These are phyloP conservation scores for Boletus fagicola DNA, from an alignment of 768 basidiomycete genomes.

Conservation along the genomic window DNA sequence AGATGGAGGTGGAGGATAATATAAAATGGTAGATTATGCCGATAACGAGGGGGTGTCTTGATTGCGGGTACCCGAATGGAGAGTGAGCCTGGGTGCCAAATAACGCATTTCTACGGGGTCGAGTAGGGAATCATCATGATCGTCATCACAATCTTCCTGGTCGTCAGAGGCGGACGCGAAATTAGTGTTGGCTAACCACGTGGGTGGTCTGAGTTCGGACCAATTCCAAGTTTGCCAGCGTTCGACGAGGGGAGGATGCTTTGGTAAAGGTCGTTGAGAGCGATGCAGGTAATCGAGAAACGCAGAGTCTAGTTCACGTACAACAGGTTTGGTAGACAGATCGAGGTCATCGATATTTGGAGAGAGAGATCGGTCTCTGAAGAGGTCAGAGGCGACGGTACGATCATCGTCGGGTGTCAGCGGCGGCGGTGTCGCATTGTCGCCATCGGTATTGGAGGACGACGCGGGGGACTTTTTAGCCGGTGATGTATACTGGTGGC, in stretches of 20 bases:
- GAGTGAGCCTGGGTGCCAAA: conserved; percentile 14
- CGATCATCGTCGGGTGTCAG: conserved; percentile 38
- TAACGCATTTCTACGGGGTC: conserved; percentile 16
- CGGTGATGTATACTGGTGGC: conserved; percentile 19
- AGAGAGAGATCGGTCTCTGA: conserved; percentile 26
- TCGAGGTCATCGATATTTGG: conserved; percentile 23
- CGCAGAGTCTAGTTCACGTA: conserved; percentile 28
- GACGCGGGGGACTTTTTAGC: conserved; percentile 26
- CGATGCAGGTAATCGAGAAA: conserved; percentile 26
- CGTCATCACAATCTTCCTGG: conserved; percentile 28
- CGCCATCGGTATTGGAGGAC: conserved; percentile 31
- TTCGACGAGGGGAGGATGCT: conserved; percentile 24
- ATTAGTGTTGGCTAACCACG: conserved; percentile 21
- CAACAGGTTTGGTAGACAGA: conserved; percentile 13
- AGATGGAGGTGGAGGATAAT: conserved; percentile 4
- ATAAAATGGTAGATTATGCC: conserved; percentile 15
- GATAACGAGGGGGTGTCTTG: conserved; percentile 17
- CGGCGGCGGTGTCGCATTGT: conserved; percentile 35
- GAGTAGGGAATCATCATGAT: conserved; percentile 18
- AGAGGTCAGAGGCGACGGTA: conserved; percentile 15
- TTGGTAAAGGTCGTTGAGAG: conserved; percentile 24
- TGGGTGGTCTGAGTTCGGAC: conserved; percentile 32
- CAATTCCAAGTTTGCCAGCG: conserved; percentile 36
- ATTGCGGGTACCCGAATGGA: conserved; percentile 7
- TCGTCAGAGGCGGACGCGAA: conserved; percentile 14